phyloP scores from a whole-genome alignment of 352 stramenopile genomes.

The Pythium aquatile region DNA sequence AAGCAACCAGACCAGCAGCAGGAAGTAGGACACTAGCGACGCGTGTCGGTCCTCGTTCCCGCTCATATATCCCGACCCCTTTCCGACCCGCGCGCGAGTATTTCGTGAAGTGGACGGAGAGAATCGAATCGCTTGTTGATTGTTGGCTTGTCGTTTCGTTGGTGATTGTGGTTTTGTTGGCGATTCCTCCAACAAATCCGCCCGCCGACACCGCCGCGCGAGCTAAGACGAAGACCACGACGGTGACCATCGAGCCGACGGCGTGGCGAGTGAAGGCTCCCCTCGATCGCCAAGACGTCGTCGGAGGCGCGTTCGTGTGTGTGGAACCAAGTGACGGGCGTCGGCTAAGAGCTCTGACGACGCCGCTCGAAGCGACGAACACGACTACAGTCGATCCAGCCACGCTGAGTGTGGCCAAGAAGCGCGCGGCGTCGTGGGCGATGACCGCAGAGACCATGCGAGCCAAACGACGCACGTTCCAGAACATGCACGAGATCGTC shows the following conservation, averaged over 20 bases:
- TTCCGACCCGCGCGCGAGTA: background rate
- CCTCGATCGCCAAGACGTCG: conserved; percentile 43
- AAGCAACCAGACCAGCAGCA: background rate
- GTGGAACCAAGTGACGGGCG: conserved; percentile 42
- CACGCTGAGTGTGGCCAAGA: conserved; percentile 27
- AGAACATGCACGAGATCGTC: conserved; percentile 89
- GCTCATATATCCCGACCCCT: background rate
- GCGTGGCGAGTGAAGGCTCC: conserved; percentile 31
- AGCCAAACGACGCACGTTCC: conserved; percentile 73
- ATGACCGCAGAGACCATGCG: conserved; percentile 79
- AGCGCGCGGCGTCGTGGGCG: conserved; percentile 24
- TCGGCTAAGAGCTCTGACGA: conserved; percentile 35
- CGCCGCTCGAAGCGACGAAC: background rate
- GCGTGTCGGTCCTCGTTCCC: background rate
- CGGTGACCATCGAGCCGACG: background rate
- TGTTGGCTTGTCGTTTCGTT: conserved; percentile 19
- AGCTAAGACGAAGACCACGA: conserved; percentile 1
- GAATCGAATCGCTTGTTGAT: background rate
- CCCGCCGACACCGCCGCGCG: background rate
- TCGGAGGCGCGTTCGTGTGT: conserved; percentile 31
- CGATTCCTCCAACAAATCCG: conserved; percentile 22
- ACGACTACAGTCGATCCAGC: background rate
- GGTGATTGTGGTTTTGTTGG: conserved; percentile 12
- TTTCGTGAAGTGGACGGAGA: too few species aligned
- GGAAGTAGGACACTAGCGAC: background rate